Evolutionary conservation across 1,284 basidiomycete genomes (phyloP), one percentile per base, ranked within the genome.

Genomic region (Cutaneotrichosporon sp.): DNA sequence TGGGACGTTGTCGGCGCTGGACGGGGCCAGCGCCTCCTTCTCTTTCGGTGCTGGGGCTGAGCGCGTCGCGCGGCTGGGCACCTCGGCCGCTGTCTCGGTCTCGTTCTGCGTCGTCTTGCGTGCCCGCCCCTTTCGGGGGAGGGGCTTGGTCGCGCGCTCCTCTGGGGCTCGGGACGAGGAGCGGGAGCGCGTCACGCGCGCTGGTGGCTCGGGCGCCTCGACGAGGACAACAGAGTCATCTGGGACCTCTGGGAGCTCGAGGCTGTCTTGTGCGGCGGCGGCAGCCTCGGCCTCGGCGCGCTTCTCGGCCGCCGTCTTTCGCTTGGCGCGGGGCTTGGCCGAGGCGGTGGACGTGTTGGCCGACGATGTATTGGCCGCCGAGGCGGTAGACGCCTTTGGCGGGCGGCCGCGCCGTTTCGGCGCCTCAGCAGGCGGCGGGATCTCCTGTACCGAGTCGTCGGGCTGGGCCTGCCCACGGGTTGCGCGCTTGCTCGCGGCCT

Each of bases 131-230:
- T 63, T 66, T 27, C 56, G 46, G 2, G 64, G 64, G 4, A 66
- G 58, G 0, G 64, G 64, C 59, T 66, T 66, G 10, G 64, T 66
- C 54, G 54, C 43, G 47, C 56, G 61, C 25, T 54, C 56, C 24
- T 20, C 33, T 27, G 42, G 45, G n/a, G 22, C 50, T 43, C 54
- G 50, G 42, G 33, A 29, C 20, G 31, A 24, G 7, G 43, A 33
- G 18, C 43, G 24, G 31, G 42, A 46, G 13, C 42, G 36, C 14
- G 53, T 36, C 38, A 25, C 29, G 25, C 16, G 38, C 25, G 24
- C 22, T 13, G 51, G 22, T 22, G 49, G 24, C 46, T 43, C 56
- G 13, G 54, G 46, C 5, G 57, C 51, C 13, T 34, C 25, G 3
- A 45, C 8, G 25, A 27, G 53, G 2, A 59, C 36, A n/a, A 22